Evolutionary conservation across 208 protist genomes (phyloP).

Genomic region (Herpetomonas tarakana): DNA sequence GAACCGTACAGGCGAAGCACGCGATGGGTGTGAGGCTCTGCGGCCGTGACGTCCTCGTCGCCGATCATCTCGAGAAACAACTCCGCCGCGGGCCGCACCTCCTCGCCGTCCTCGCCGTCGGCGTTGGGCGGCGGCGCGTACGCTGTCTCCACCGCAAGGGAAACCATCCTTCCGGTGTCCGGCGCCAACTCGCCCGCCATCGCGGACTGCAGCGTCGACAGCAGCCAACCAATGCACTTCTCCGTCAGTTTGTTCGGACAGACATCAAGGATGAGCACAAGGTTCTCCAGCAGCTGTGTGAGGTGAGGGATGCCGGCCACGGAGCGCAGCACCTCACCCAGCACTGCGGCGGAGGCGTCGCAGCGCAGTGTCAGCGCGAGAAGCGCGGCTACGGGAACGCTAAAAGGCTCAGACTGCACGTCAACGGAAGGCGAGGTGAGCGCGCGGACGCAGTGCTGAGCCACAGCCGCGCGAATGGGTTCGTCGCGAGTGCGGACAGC

Average conservation of each 20-base stretch:
- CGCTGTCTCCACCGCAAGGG: background rate
- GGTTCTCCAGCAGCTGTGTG: constrained; percentile 38
- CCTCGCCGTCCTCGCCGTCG: constrained; percentile 15
- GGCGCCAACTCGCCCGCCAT: constrained; percentile 15
- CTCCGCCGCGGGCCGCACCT: constrained; percentile 30
- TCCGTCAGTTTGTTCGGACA: constrained; percentile 35
- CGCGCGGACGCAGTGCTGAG: constrained; percentile 7
- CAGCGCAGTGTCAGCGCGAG: constrained; percentile 5
- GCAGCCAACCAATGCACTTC: constrained; percentile 16
- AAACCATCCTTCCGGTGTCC: background rate
- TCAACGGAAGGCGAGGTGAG: constrained; percentile 20
- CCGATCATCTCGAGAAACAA: constrained; percentile 68
- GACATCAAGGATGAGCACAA: constrained; percentile 75
- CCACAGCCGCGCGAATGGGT: constrained; percentile 17
- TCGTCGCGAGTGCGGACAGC: constrained; percentile 22
- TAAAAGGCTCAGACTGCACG: constrained; percentile 33
- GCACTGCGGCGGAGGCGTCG: background rate
- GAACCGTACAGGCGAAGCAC: constrained; percentile 35
- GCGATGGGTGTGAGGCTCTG: constrained; percentile 39
- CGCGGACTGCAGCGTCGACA: constrained; percentile 14
- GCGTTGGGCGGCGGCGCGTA: background rate
- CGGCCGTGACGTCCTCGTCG: constrained; percentile 31
- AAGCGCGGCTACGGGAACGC: constrained; percentile 10
- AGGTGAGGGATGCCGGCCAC: too few relatives aligned
- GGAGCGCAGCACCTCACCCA: background rate